A percentile compares a stretch with the other conserved stretches of the same genome.
phyloP scores from a whole-genome alignment of 371 early-diverging fungal genomes.

The Mortierella sp. region DNA sequence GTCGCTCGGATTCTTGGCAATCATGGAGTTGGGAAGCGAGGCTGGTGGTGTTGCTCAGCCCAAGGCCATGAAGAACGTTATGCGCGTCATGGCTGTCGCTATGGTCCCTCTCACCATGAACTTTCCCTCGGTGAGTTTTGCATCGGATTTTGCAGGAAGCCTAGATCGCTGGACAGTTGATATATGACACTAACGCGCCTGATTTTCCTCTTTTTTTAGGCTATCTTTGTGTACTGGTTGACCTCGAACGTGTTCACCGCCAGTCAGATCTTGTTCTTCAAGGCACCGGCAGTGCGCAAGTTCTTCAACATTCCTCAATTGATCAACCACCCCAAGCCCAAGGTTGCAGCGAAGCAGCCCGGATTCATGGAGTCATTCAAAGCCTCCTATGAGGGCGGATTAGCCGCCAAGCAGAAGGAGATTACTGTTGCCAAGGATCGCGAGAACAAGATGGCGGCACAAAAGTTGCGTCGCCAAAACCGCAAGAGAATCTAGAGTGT shows the following conservation, averaged over 20 bases:
- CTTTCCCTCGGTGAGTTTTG: constrained; percentile 79
- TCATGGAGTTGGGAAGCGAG: constrained; percentile 80
- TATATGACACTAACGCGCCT: neutral
- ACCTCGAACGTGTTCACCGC: constrained; percentile 82
- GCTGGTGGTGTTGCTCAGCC: constrained; percentile 60
- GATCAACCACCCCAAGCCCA: constrained; percentile 58
- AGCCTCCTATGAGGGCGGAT: constrained; percentile 50
- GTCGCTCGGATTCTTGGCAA: constrained; percentile 77
- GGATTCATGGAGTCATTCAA: constrained; percentile 57
- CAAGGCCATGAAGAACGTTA: constrained; percentile 73
- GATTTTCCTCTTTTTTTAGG: constrained; percentile 56
- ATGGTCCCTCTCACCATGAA: constrained; percentile 78
- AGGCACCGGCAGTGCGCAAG: constrained; percentile 69
- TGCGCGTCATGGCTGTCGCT: constrained; percentile 75
- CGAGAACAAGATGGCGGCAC: constrained; percentile 44
- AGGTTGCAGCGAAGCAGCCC: constrained; percentile 37
- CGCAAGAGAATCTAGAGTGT: constrained; percentile 45
- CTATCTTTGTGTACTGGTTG: constrained; percentile 90
- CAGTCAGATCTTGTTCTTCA: constrained; percentile 76
- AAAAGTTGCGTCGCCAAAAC: constrained; percentile 54
- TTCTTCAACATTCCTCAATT: constrained; percentile 70
- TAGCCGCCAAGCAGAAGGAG: constrained; percentile 51
- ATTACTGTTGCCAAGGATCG: constrained; percentile 33
- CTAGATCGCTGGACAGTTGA: neutral
- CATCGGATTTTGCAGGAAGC: neutral